Conservation (phyloP, 345 rosid species). For the Hypericum androsaemum region DNA sequence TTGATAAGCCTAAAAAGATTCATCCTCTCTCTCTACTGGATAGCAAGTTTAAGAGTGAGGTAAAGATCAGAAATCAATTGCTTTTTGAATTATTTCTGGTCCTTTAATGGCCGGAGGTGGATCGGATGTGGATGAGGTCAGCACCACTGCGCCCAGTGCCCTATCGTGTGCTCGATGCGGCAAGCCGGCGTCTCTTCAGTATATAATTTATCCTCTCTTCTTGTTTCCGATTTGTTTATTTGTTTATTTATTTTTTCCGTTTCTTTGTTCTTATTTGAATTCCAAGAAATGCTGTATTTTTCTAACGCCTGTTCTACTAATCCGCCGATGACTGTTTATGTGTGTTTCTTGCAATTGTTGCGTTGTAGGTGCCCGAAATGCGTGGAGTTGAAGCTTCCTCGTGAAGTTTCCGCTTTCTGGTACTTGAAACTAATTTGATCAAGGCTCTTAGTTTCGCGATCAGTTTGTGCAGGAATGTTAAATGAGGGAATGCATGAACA, state of each 20-base stretch:
- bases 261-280: not conserved
- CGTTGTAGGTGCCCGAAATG: conserved; percentile 82
- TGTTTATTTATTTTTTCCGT: too few species aligned
- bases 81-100: too few species aligned
- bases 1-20: too few species aligned
- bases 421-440: conserved; percentile 14
- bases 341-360: not conserved
- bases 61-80: too few species aligned
- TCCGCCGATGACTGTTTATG: too few species aligned
- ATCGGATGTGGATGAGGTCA: conserved; percentile 18
- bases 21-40: too few species aligned
- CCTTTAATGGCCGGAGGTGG: conserved; percentile 36
- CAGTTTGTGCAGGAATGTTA: not conserved
- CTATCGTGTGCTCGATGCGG: conserved; percentile 44
- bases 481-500: too few species aligned
- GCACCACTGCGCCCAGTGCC: conserved; percentile 14
- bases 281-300: too few species aligned
- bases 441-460: not conserved
- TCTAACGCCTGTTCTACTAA: too few species aligned
- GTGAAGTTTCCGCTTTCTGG: conserved; percentile 93
- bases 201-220: conserved; percentile 6
- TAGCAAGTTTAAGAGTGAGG: too few species aligned
- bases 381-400: conserved; percentile 81
- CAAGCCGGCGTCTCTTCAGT: conserved; percentile 57
- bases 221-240: not conserved